These are phyloP conservation scores for Vitis hybrid DNA, from an alignment of 177 flowering plant genomes.

Conservation along the genomic window DNA sequence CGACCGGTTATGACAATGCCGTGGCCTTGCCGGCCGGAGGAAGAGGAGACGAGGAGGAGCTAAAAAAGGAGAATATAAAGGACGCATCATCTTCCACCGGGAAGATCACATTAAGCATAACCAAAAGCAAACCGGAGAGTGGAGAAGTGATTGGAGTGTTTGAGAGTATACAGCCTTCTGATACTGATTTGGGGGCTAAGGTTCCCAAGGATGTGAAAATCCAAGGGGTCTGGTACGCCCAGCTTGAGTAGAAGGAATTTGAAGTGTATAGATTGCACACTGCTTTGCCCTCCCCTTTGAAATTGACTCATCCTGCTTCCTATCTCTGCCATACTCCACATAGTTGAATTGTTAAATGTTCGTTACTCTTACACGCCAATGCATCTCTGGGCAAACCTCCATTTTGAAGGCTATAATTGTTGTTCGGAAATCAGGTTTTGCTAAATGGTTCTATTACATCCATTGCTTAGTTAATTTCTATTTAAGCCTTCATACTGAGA, in stretches of 20 bases:
- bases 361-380: too few relatives aligned
- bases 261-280: too few relatives aligned
- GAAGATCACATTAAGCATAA: constrained; percentile 75
- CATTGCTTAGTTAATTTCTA: too few relatives aligned
- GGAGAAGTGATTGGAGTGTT: constrained; percentile 95
- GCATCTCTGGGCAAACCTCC: too few relatives aligned
- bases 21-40: constrained; percentile 98
- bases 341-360: too few relatives aligned
- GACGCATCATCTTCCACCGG: constrained; percentile 65
- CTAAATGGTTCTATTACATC: too few relatives aligned
- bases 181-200: constrained; percentile 95
- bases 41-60: constrained; percentile 96
- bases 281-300: too few relatives aligned
- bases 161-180: constrained; percentile 94
- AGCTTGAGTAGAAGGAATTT: constrained; percentile 49
- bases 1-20: constrained; percentile 91
- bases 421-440: too few relatives aligned
- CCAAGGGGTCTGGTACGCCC: constrained; percentile 93
- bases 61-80: constrained; percentile 81
- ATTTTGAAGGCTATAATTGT: too few relatives aligned
- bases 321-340: too few relatives aligned
- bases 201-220: constrained; percentile 92
- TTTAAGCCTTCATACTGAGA: too few relatives aligned
- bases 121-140: constrained; percentile 79
- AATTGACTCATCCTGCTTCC: too few relatives aligned